These are phyloP conservation scores for Agastache rugosa DNA, from an alignment of 257 asterid species.

Conservation along the genomic window DNA sequence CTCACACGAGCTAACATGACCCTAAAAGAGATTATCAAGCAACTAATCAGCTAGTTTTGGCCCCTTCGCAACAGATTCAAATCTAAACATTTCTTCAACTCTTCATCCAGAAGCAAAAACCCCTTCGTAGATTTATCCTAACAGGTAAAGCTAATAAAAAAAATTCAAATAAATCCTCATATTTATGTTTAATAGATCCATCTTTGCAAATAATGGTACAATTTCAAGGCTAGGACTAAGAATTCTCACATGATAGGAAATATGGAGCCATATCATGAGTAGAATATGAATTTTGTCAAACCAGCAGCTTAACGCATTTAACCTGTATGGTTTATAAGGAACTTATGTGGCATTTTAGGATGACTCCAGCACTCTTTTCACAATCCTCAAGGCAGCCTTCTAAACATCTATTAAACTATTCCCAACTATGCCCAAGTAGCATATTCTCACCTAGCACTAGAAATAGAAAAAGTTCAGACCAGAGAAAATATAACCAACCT, in stretches of 20 bases:
- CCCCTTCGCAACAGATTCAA: not conserved
- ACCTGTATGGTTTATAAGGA: not conserved
- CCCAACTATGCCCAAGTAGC: not conserved
- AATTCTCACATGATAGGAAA: not conserved
- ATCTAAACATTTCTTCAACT: not conserved
- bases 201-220: not conserved
- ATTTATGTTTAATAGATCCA: not conserved
- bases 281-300: conserved; percentile 3
- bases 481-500: conserved; percentile 50
- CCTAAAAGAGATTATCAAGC: not conserved
- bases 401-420: not conserved
- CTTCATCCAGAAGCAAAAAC: not conserved
- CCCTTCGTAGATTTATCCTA: not conserved
- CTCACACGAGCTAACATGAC: not conserved
- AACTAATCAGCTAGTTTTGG: conserved; percentile 7
- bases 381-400: not conserved
- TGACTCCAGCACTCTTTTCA: too few species aligned
- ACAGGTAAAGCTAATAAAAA: not conserved
- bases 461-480: not conserved
- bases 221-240: not conserved
- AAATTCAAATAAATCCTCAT: not conserved
- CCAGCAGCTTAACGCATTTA: not conserved
- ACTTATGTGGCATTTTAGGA: not conserved
- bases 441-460: not conserved
- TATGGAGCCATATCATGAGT: not conserved